phyloP scores from a whole-genome alignment of 2,329 filamentous ascomycete genomes.

The Graphiopsis chlorocephala region DNA sequence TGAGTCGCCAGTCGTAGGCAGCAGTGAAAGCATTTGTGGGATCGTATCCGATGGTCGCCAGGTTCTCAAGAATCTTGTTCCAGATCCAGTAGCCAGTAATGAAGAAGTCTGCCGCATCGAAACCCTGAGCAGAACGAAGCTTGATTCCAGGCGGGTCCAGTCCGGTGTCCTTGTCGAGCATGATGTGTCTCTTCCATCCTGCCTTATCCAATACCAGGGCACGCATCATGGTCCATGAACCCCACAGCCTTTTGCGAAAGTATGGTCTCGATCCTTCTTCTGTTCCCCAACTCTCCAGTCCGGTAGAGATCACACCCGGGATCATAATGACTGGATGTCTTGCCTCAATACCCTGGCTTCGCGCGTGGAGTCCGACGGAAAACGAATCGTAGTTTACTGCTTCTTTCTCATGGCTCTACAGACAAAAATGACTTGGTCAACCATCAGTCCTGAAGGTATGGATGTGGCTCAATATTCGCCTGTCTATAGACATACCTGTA shows the following conservation, averaged over 20 bases:
- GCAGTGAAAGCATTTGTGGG: constrained; percentile 71
- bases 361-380: constrained; percentile 79
- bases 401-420: constrained; percentile 78
- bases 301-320: constrained; percentile 94
- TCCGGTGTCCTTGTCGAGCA: constrained; percentile 89
- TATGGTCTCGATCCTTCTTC: constrained; percentile 80
- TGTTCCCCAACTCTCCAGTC: constrained; percentile 94
- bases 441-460: constrained; percentile 22
- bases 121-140: constrained; percentile 88
- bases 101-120: constrained; percentile 97
- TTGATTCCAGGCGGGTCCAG: constrained; percentile 89
- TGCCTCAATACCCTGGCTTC: constrained; percentile 74
- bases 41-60: constrained; percentile 94
- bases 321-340: constrained; percentile 95
- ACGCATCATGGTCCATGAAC: constrained; percentile 98
- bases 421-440: constrained; percentile 30
- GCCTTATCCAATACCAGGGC: constrained; percentile 91
- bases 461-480: neutral
- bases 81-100: constrained; percentile 93
- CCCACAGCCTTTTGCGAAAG: constrained; percentile 93
- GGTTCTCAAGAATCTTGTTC: constrained; percentile 97
- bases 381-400: constrained; percentile 92
- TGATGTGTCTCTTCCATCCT: constrained; percentile 92
- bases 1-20: constrained; percentile 87
- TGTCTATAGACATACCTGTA: constrained; percentile 61